Conservation (phyloP, 2,329 filamentous ascomycete species). For the Dothistroma septosporum region DNA sequence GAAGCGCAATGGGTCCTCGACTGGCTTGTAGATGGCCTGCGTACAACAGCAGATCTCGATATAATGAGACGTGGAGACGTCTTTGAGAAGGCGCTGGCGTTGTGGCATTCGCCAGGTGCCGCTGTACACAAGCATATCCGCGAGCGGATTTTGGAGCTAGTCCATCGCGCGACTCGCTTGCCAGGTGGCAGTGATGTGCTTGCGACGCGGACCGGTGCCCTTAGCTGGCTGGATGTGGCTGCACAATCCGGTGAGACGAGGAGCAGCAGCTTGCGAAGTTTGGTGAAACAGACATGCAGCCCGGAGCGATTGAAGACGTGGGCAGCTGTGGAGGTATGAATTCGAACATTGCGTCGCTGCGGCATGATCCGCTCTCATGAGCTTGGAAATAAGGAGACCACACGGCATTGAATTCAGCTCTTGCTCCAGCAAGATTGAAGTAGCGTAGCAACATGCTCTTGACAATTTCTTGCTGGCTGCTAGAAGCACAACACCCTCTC, state of each 20-base stretch:
- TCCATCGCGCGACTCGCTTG: constrained; percentile 65
- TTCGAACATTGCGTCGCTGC: neutral
- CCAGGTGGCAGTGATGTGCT: constrained; percentile 74
- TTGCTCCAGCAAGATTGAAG: neutral
- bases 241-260: neutral
- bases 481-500: neutral
- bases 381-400: neutral
- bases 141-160: constrained; percentile 57
- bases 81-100: constrained; percentile 66
- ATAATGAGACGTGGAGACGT: constrained; percentile 59
- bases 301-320: neutral
- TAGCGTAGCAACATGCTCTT: neutral
- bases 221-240: constrained; percentile 66
- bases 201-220: constrained; percentile 67
- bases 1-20: constrained; percentile 72
- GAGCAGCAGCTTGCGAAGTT: neutral
- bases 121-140: constrained; percentile 50
- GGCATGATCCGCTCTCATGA: no score
- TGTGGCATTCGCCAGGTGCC: constrained; percentile 65
- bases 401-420: neutral
- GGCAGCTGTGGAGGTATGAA: neutral
- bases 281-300: neutral
- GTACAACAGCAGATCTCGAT: constrained; percentile 55
- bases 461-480: neutral
- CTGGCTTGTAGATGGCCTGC: constrained; percentile 65